Evolutionary conservation across 108 stramenopile species (phyloP).

Genomic region (Epithemia pelagica): DNA sequence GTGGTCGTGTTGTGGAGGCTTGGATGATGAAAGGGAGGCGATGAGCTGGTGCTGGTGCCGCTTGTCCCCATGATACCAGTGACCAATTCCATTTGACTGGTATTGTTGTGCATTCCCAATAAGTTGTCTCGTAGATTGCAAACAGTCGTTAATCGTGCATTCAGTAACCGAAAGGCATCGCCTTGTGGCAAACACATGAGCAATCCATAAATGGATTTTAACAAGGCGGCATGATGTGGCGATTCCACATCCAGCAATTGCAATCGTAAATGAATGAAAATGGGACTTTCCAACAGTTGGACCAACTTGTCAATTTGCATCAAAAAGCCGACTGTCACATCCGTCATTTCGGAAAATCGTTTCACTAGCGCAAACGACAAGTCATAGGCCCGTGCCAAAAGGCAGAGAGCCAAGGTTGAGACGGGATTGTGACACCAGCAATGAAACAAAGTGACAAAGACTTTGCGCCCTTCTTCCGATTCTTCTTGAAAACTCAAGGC

Average conservation of each 20-base stretch:
- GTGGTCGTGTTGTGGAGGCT: background rate
- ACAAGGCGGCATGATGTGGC: slow-evolving; percentile 75
- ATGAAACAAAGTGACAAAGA: slow-evolving; percentile 82
- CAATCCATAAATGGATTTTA: slow-evolving; percentile 92
- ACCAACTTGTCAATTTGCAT: slow-evolving; percentile 99
- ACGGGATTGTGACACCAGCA: slow-evolving; percentile 99
- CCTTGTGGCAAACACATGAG: slow-evolving; percentile 94
- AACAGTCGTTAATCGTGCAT: slow-evolving; percentile 78
- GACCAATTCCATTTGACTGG: background rate
- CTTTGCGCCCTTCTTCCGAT: slow-evolving; percentile 38
- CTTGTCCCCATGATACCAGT: slow-evolving; percentile 42
- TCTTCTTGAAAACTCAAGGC: slow-evolving; percentile 31
- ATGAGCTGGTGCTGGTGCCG: background rate
- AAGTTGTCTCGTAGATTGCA: slow-evolving; percentile 85
- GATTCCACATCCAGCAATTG: slow-evolving; percentile 92
- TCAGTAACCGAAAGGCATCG: slow-evolving; percentile 82
- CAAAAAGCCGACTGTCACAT: slow-evolving; percentile 93
- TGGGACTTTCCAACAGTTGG: slow-evolving; percentile 94
- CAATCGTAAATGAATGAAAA: slow-evolving; percentile 94
- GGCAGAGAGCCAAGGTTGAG: slow-evolving; percentile 92
- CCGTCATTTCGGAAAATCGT: slow-evolving; percentile 82
- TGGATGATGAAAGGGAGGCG: too few species aligned
- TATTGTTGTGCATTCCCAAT: background rate
- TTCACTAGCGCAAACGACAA: slow-evolving; percentile 87
- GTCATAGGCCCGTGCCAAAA: slow-evolving; percentile 93